A percentile compares a stretch with the other conserved stretches of the same genome.
Evolutionary conservation across 306 rosid genomes (phyloP).

Genomic region (Vachellia collinsii): DNA sequence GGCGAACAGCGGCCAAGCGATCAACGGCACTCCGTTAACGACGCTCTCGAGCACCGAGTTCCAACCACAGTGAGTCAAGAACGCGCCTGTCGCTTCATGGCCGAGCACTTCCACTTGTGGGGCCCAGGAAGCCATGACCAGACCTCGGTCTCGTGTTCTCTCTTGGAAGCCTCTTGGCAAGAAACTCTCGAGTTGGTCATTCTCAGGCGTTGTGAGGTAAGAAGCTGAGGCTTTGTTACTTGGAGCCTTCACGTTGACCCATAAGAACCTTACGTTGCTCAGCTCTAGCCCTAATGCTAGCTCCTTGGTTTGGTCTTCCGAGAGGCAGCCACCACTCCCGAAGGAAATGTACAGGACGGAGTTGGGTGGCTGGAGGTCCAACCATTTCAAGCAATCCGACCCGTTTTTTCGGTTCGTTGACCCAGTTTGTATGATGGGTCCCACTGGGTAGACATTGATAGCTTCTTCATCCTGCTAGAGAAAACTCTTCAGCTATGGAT

Average conservation of each 20-base stretch:
- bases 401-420: not conserved
- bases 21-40: slow-evolving; percentile 42
- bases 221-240: slow-evolving; percentile 37
- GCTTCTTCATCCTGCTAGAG: not conserved
- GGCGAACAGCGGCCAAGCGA: slow-evolving; percentile 54
- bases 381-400: slow-evolving; percentile 43
- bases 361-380: slow-evolving; percentile 37
- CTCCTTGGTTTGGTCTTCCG: slow-evolving; percentile 41
- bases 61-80: slow-evolving; percentile 55
- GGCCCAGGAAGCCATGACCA: not conserved
- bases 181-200: slow-evolving; percentile 29
- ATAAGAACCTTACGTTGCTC: slow-evolving; percentile 39
- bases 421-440: slow-evolving; percentile 40
- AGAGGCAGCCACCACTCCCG: slow-evolving; percentile 55
- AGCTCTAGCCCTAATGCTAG: slow-evolving; percentile 49
- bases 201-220: slow-evolving; percentile 21
- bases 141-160: not conserved
- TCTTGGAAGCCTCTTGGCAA: not conserved
- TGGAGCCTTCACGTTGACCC: slow-evolving; percentile 45
- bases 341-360: slow-evolving; percentile 46
- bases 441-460: slow-evolving; percentile 29
- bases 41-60: slow-evolving; percentile 45
- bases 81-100: slow-evolving; percentile 37
- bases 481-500: not conserved
- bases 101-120: not conserved